A percentile compares a stretch with the other conserved stretches of the same genome.
Conservation (phyloP, 768 basidiomycete genomes). For the Pleurotus salmoneostramineus region DNA sequence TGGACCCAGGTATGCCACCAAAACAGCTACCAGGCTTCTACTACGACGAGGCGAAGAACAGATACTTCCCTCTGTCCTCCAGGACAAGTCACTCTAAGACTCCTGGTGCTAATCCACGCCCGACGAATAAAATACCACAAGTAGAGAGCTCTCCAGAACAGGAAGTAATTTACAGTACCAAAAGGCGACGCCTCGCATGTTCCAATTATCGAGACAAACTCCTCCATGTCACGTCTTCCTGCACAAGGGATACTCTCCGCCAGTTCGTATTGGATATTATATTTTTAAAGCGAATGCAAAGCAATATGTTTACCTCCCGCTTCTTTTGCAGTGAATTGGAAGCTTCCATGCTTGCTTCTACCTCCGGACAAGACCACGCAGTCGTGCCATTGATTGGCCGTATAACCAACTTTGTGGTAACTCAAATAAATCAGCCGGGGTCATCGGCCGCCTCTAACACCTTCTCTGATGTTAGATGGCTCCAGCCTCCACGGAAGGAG, state of each 20-base stretch:
- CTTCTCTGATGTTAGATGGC: constrained; percentile 21
- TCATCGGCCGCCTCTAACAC: neutral
- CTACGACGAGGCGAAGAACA: constrained; percentile 45
- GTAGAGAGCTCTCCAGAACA: neutral
- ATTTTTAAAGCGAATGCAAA: neutral
- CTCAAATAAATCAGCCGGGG: constrained; percentile 9
- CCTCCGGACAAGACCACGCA: constrained; percentile 25
- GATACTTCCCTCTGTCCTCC: constrained; percentile 55
- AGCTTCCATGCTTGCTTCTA: constrained; percentile 21
- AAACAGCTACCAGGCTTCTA: constrained; percentile 52
- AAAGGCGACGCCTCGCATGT: too few relatives aligned
- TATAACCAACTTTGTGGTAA: constrained; percentile 46
- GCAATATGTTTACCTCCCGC: neutral
- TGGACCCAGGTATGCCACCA: constrained; percentile 36
- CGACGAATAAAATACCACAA: too few relatives aligned
- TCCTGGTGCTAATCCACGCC: constrained; percentile 4
- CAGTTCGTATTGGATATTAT: neutral
- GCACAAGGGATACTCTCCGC: neutral
- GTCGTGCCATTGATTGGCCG: constrained; percentile 28
- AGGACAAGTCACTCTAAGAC: constrained; percentile 20
- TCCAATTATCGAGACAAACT: neutral
- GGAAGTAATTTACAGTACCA: too few relatives aligned
- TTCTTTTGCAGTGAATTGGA: neutral
- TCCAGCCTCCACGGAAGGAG: constrained; percentile 22
- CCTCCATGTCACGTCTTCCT: neutral